Evolutionary conservation across 352 stramenopile genomes (phyloP).

Genomic region (Globisporangium nodosum): DNA sequence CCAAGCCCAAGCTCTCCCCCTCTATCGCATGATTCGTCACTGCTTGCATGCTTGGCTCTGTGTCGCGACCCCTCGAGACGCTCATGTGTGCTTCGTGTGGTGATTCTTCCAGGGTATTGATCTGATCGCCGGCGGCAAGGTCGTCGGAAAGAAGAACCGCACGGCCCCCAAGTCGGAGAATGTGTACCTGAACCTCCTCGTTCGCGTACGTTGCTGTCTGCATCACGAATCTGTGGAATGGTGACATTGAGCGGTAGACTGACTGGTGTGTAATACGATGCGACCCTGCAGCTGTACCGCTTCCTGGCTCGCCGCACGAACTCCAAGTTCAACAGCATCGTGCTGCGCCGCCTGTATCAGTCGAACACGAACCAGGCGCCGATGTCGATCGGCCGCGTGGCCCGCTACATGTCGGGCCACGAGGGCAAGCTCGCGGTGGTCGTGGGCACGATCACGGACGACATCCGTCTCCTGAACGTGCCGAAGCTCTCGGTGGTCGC

Average conservation of each 20-base stretch:
- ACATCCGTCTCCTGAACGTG: slow-evolving; percentile 96
- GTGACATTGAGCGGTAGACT: background rate
- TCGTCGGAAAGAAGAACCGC: slow-evolving; percentile 97
- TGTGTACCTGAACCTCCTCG: slow-evolving; percentile 98
- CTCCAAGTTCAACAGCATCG: slow-evolving; percentile 97
- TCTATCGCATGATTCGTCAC: background rate
- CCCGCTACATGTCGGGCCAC: slow-evolving; percentile 98
- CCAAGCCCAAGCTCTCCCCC: slow-evolving; percentile 7
- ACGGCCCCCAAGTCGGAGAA: slow-evolving; percentile 98
- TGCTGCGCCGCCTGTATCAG: slow-evolving; percentile 99
- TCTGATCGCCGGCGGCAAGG: slow-evolving; percentile 98
- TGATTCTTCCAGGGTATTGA: slow-evolving; percentile 93
- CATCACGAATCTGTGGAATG: slow-evolving; percentile 55
- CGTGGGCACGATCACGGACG: slow-evolving; percentile 98
- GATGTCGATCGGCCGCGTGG: slow-evolving; percentile 94
- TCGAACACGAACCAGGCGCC: slow-evolving; percentile 98
- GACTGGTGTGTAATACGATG: background rate
- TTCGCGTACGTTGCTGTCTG: slow-evolving; percentile 57
- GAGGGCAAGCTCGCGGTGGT: slow-evolving; percentile 98
- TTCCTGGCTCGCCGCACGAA: slow-evolving; percentile 98
- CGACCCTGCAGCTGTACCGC: slow-evolving; percentile 75
- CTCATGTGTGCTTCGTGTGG: slow-evolving; percentile 5
- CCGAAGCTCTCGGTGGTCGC: slow-evolving; percentile 96
- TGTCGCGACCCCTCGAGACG: background rate
- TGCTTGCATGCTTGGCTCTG: background rate